Conservation (phyloP, 2,329 filamentous ascomycete genomes). For the Fusarium sp. region DNA sequence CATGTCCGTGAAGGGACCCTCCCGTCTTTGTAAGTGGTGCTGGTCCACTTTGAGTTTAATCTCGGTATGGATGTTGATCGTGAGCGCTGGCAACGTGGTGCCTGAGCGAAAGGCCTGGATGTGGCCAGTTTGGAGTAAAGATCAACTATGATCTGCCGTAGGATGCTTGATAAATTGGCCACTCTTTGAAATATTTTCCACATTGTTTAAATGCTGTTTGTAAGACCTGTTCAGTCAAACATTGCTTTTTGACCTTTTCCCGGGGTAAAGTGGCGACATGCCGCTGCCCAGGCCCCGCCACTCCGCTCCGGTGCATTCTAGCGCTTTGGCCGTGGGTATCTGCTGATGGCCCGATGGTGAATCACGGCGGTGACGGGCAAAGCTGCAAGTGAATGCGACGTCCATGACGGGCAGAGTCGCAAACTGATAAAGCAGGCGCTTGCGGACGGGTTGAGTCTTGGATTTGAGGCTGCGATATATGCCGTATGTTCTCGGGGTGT, state of each 20-base stretch:
- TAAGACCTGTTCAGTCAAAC: slow-evolving; percentile 14
- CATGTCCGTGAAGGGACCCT: background rate
- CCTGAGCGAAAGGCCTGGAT: slow-evolving; percentile 33
- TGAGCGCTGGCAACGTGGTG: slow-evolving; percentile 23
- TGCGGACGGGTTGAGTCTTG: background rate
- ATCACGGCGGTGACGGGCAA: slow-evolving; percentile 33
- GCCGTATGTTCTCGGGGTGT: background rate
- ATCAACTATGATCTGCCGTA: slow-evolving; percentile 21
- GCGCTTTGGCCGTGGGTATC: slow-evolving; percentile 29
- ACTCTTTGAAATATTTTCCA: background rate
- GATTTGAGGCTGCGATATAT: background rate
- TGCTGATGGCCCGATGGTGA: slow-evolving; percentile 34
- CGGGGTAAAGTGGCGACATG: slow-evolving; percentile 46
- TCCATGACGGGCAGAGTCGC: slow-evolving; percentile 11
- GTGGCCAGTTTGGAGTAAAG: slow-evolving; percentile 24
- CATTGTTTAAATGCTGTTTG: slow-evolving; percentile 3
- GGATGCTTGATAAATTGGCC: background rate
- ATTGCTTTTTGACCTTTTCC: slow-evolving; percentile 31
- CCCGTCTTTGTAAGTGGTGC: slow-evolving; percentile 2
- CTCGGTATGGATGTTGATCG: slow-evolving; percentile 15
- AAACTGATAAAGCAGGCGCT: background rate
- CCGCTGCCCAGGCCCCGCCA: slow-evolving; percentile 28
- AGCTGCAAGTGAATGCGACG: slow-evolving; percentile 26
- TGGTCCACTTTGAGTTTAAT: slow-evolving; percentile 23
- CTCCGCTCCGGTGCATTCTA: slow-evolving; percentile 34